Base-by-base conservation (phyloP, 2,329 filamentous ascomycete genomes). In the Trichoderma arundinaceum region DNA sequence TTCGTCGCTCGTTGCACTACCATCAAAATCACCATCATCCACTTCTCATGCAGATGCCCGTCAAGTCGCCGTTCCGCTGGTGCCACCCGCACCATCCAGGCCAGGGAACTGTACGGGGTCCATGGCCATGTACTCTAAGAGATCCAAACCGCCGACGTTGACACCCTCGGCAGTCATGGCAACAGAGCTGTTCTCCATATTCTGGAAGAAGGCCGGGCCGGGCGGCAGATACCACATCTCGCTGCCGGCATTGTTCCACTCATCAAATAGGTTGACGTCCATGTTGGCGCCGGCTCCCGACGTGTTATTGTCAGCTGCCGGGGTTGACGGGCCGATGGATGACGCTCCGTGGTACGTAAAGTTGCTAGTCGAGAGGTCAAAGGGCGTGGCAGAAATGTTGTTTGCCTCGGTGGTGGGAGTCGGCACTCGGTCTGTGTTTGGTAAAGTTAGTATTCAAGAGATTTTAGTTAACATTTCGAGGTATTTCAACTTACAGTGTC, bases 221-320 rank as follows among this genome's bases (percentile, higher is more conserved):
- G 87, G 81, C 0, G 87, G 87, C 1, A 90, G 79, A 72, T 89
- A 90, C 87, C 87, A 90, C 84, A 90, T 87, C 71, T 88, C 86
- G 71, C 82, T 84, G 66, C 82, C 80, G 3, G 83, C 78, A 65
- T 80, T 82, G 64, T 79, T 79, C 86, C 86, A 88, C 59, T 86
- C 85, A 59, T 85, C 79, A 59, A 85, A 84, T 12, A 84, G 75
- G 62, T 77, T 78, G 44, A 78, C 75, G 67, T 79, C 77, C 65
- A 77, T 74, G 39, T 74, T 74, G 4, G 69, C 68, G 17, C 66
- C 46, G 7, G 68, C 44, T 12, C 66, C 67, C n/a, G 68, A 59
- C 2, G 68, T 58, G 39, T 82, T 79, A 35, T 74, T 68, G 63
- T 73, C 64, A n/a, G 80, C 77, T 4, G 79, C 80, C 1, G 84